Conservation (phyloP, 2,329 filamentous ascomycete genomes). For the Emydomyces testavorans region DNA sequence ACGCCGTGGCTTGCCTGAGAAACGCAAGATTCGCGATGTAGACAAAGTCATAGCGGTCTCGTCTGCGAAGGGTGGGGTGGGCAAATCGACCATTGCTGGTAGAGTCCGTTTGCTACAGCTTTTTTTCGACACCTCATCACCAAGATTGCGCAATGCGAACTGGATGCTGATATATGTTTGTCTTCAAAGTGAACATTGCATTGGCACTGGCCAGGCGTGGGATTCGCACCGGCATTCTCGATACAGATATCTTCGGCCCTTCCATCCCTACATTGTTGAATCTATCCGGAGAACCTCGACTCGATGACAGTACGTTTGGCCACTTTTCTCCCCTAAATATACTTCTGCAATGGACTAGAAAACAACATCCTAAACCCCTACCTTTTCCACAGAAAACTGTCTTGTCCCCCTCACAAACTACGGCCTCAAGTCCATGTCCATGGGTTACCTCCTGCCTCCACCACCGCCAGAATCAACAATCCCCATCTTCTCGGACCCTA, state of each 20-base stretch:
- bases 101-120: conserved; percentile 18
- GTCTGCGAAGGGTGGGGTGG: conserved; percentile 94
- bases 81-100: conserved; percentile 89
- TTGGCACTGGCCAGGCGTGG: conserved; percentile 74
- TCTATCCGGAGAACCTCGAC: conserved; percentile 63
- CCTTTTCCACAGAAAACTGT: conserved; percentile 37
- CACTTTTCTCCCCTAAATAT: no score
- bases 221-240: conserved; percentile 73
- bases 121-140: not conserved
- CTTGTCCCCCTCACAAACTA: conserved; percentile 85
- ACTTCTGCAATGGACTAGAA: no score
- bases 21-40: conserved; percentile 70
- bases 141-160: not conserved
- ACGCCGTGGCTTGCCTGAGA: conserved; percentile 68
- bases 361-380: no score
- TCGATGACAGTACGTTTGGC: conserved; percentile 57
- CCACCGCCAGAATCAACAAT: conserved; percentile 44
- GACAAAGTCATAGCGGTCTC: conserved; percentile 92
- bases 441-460: conserved; percentile 70
- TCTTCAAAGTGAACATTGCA: conserved; percentile 56
- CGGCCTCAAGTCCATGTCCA: conserved; percentile 95
- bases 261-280: conserved; percentile 85
- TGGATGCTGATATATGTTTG: not conserved
- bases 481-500: conserved; percentile 18
- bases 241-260: conserved; percentile 93